Evolutionary conservation across 257 asterid species (phyloP).

Genomic region (Solanum habrochaites): DNA sequence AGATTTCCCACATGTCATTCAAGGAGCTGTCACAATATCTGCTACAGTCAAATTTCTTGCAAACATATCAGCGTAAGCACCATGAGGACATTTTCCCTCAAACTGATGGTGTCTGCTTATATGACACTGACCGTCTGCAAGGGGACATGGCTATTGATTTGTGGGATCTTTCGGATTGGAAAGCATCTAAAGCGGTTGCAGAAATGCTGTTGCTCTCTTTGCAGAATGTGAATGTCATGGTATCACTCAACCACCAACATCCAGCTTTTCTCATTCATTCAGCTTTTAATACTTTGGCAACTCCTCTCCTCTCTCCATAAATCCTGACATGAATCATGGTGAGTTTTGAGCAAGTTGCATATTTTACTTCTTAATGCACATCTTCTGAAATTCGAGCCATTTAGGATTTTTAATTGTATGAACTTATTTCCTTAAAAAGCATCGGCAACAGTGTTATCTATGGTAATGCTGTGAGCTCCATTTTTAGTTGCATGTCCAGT

Average conservation of each 20-base stretch:
- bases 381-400: not conserved
- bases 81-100: slow-evolving; percentile 34
- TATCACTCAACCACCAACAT: slow-evolving; percentile 30
- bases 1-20: slow-evolving; percentile 55
- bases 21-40: slow-evolving; percentile 76
- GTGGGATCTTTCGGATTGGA: slow-evolving; percentile 73
- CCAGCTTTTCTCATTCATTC: too few species aligned
- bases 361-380: not conserved
- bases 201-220: slow-evolving; percentile 52
- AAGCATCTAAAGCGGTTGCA: slow-evolving; percentile 50
- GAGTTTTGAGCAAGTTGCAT: slow-evolving; percentile 17
- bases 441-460: not conserved
- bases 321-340: slow-evolving; percentile 36
- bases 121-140: slow-evolving; percentile 48
- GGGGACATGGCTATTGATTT: slow-evolving; percentile 65
- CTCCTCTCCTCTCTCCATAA: slow-evolving; percentile 51
- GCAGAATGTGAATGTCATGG: slow-evolving; percentile 51
- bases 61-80: slow-evolving; percentile 36
- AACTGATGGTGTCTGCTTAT: slow-evolving; percentile 21
- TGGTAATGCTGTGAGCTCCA: slow-evolving; percentile 10
- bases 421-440: not conserved
- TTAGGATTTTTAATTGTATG: not conserved
- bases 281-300: slow-evolving; percentile 57
- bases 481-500: not conserved
- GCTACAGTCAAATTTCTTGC: slow-evolving; percentile 48